Conservation (phyloP, 2,329 filamentous ascomycete genomes). For the Xylaria sp. region DNA sequence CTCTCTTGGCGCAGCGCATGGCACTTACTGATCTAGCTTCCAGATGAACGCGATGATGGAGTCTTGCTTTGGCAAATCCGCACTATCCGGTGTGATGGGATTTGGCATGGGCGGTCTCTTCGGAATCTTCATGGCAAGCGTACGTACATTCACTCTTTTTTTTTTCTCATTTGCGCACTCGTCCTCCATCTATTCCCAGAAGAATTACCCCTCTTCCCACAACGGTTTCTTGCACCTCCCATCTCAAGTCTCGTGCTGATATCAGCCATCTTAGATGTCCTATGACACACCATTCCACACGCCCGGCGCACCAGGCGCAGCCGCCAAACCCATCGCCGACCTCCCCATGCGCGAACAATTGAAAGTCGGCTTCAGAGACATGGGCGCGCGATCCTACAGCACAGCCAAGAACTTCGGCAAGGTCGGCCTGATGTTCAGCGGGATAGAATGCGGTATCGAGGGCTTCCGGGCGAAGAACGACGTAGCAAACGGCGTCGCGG, state of each 20-base stretch:
- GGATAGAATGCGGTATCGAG: conserved; percentile 96
- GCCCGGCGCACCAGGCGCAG: conserved; percentile 51
- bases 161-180: neutral
- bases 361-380: conserved; percentile 88
- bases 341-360: conserved; percentile 89
- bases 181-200: neutral
- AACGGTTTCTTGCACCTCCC: conserved; percentile 17
- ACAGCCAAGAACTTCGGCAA: conserved; percentile 95
- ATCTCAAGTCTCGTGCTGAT: neutral
- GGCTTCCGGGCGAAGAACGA: conserved; percentile 95
- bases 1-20: neutral
- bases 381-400: conserved; percentile 84
- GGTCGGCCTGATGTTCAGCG: conserved; percentile 89
- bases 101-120: conserved; percentile 95
- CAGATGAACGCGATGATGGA: conserved; percentile 90
- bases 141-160: conserved; percentile 59
- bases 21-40: conserved; percentile 26
- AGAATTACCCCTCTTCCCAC: neutral
- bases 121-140: conserved; percentile 97
- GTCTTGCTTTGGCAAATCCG: conserved; percentile 88
- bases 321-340: conserved; percentile 59
- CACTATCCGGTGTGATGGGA: conserved; percentile 90
- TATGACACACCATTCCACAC: conserved; percentile 90
- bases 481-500: conserved; percentile 84
- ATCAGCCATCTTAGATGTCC: conserved; percentile 76